A percentile compares a stretch with the other conserved stretches of the same genome.
These are phyloP conservation scores for Veloboletus limbatus DNA, from an alignment of 1,284 basidiomycete genomes.

Conservation along the genomic window DNA sequence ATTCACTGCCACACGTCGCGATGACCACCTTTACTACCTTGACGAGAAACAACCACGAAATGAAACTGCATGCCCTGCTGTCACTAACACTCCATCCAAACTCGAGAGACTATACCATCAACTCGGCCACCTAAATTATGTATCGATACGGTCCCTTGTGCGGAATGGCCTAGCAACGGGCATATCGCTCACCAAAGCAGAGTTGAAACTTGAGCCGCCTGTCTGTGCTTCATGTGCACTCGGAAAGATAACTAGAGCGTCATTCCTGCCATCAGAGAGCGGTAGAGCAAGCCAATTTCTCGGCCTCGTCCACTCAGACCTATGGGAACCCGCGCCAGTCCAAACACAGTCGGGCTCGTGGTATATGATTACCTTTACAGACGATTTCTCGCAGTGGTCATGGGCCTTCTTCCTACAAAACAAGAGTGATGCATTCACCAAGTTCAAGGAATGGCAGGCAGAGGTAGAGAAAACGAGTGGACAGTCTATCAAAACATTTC, in stretches of 20 bases:
- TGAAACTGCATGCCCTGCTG: too few relatives aligned
- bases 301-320: background rate
- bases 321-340: background rate
- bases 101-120: background rate
- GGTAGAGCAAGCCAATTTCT: background rate
- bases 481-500: accelerated
- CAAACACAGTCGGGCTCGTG: background rate
- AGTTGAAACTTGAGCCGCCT: background rate
- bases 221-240: background rate
- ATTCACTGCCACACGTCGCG: background rate
- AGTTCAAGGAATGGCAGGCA: background rate
- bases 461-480: too few relatives aligned
- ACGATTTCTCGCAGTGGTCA: background rate
- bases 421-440: background rate
- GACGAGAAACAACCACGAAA: too few relatives aligned
- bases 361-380: background rate
- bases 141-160: background rate
- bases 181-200: background rate
- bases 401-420: background rate
- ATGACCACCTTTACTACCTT: background rate
- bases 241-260: background rate
- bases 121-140: background rate
- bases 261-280: background rate
- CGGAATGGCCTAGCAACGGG: background rate
- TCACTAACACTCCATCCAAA: background rate